Evolutionary conservation across 2,329 filamentous ascomycete species (phyloP).

Genomic region (Septoria petroselini): DNA sequence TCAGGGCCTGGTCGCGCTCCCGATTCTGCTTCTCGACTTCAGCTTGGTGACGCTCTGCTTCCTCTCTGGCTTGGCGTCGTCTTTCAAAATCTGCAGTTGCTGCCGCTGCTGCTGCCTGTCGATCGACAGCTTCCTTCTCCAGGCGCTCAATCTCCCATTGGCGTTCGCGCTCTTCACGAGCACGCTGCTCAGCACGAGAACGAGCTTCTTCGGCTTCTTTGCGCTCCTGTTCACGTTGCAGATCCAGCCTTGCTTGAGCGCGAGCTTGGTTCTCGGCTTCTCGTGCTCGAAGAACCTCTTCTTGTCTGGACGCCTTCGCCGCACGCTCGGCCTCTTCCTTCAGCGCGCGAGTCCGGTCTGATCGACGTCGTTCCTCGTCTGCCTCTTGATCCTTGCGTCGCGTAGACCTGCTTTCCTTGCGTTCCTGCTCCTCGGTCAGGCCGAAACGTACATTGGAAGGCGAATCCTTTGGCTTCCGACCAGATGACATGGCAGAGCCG

Average conservation of each 20-base stretch:
- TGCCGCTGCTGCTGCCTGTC: conserved; percentile 20
- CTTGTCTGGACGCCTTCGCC: conserved; percentile 28
- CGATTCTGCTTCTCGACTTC: conserved; percentile 26
- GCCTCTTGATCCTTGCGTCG: conserved; percentile 35
- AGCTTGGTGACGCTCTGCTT: conserved; percentile 23
- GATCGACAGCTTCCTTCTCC: conserved; percentile 27
- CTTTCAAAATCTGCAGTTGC: conserved; percentile 22
- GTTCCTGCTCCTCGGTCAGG: conserved; percentile 55
- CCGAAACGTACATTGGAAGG: conserved; percentile 53
- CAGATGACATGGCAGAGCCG: conserved; percentile 22
- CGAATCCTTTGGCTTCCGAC: conserved; percentile 34
- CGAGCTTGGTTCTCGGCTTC: conserved; percentile 32
- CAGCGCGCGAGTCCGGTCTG: conserved; percentile 36
- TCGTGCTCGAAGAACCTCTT: conserved; percentile 28
- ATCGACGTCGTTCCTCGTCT: conserved; percentile 32
- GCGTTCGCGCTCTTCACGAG: conserved; percentile 22
- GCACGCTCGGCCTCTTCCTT: conserved; percentile 38
- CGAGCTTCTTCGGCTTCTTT: conserved; percentile 25
- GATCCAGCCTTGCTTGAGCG: conserved; percentile 21
- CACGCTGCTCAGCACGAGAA: conserved; percentile 14
- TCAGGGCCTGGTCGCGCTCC: conserved; percentile 33
- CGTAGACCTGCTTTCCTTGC: conserved; percentile 46
- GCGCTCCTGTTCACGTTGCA: conserved; percentile 18
- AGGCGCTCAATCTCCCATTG: conserved; percentile 26
- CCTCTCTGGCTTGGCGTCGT: conserved; percentile 21